Evolutionary conservation across 192 early-diverging fungal genomes (phyloP), one percentile per base, ranked within the genome.

Genomic region (Coemansia sp.): DNA sequence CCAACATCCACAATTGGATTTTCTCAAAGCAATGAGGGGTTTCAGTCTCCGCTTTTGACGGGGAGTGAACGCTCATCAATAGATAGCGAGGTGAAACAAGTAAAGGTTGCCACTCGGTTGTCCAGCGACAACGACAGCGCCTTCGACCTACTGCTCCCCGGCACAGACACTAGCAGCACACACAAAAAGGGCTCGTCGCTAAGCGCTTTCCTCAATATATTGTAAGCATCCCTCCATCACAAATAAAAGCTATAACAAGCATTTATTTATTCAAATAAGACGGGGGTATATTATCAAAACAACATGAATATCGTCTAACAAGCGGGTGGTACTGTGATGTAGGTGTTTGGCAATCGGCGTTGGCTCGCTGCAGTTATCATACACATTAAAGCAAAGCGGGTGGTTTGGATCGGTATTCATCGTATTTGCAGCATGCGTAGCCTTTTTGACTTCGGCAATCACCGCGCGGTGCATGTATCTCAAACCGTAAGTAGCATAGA

Each of bases 311-410:
- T n/a, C n/a, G n/a, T n/a, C n/a, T n/a, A n/a, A n/a, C n/a, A n/a
- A n/a, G n/a, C n/a, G n/a, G n/a, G n/a, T n/a, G n/a, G n/a, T n/a
- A n/a, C n/a, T n/a, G n/a, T 15, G 8, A 28, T 54, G 27, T 64
- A 68, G 65, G 24, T 72, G 61, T 13, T 40, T 72, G 39, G 69
- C 69, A 23, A 64, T 72, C 9, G 69, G 69, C 11, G 69, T 72
- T 14, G 62, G 69, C 7, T 60, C 53, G 8, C 62, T 72, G 34
- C 69, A 72, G 54, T 49, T 72, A 2, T 50, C 69, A 4, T 72
- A 65, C 18, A 72, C 62, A 13, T 50, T 72, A 4, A 56, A 44
- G 11, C 62, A 72, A 49, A 72, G 69, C 46, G 69, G 69, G 9
- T 72, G 69, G 69, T 44, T 72, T 26, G 69, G 69, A 1, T 38